A percentile compares a stretch with the other conserved stretches of the same genome.
Evolutionary conservation across 352 stramenopile genomes (phyloP).

Genomic region (Elongisporangium undulatum): DNA sequence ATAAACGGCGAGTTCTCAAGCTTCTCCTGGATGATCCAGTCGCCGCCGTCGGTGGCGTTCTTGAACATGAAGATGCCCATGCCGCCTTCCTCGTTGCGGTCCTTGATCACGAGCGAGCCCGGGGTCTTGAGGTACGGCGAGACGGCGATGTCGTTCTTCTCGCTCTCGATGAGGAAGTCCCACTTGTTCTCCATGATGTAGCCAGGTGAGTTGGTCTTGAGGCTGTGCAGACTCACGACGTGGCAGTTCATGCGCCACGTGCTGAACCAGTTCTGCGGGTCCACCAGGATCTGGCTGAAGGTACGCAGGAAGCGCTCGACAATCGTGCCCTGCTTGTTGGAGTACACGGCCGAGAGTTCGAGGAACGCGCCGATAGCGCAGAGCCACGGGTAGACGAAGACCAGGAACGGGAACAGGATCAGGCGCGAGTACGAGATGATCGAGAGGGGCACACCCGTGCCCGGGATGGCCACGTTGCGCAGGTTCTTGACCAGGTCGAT

Average conservation of each 20-base stretch:
- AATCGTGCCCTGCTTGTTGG: constrained; percentile 60
- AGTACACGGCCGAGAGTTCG: constrained; percentile 58
- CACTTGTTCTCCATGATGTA: constrained; percentile 99
- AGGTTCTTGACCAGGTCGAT: constrained; percentile 96
- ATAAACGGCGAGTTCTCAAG: constrained; percentile 93
- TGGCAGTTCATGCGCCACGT: constrained; percentile 97
- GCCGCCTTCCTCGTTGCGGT: constrained; percentile 97
- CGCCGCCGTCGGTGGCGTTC: constrained; percentile 92
- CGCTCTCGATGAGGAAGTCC: constrained; percentile 94
- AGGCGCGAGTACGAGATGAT: constrained; percentile 82
- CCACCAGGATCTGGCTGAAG: constrained; percentile 75
- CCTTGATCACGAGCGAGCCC: constrained; percentile 94
- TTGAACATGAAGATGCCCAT: constrained; percentile 98
- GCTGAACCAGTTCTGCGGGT: constrained; percentile 95
- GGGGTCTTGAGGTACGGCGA: constrained; percentile 91
- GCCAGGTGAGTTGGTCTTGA: constrained; percentile 88
- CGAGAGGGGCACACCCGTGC: constrained; percentile 93
- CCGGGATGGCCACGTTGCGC: constrained; percentile 96
- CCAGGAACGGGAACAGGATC: constrained; percentile 80
- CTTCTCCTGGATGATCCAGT: constrained; percentile 97
- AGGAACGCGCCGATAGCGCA: constrained; percentile 81
- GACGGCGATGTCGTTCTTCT: constrained; percentile 89
- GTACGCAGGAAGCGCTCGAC: constrained; percentile 90
- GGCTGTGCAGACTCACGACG: constrained; percentile 92
- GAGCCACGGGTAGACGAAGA: constrained; percentile 87